phyloP scores from a whole-genome alignment of 2,329 filamentous ascomycete genomes.

The Lecanicillium sp. region DNA sequence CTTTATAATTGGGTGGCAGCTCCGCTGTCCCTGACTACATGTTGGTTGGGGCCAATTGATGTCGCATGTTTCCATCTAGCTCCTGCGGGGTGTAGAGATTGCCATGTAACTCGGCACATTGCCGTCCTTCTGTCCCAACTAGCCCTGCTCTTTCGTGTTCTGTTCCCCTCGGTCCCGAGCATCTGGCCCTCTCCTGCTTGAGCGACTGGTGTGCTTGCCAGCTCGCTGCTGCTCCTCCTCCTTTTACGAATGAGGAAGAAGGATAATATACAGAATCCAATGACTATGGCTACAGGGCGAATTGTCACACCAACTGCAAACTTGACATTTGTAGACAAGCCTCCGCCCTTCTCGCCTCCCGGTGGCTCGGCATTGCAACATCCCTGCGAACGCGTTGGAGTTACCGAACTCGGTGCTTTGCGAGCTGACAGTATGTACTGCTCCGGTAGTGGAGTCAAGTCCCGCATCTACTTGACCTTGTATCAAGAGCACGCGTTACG shows the following conservation, averaged over 20 bases:
- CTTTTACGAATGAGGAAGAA: not conserved
- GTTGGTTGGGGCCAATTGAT: no score
- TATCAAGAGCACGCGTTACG: not conserved
- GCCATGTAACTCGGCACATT: no score
- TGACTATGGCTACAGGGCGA: not conserved
- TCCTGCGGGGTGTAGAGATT: no score
- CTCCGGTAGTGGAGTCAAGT: not conserved
- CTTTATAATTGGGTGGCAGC: no score
- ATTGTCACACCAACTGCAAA: conserved; percentile 1
- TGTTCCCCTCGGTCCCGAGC: no score
- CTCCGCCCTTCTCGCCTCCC: not conserved
- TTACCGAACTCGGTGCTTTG: not conserved
- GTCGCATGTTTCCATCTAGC: no score
- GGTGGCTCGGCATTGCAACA: not conserved
- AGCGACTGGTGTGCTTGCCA: no score
- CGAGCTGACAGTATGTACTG: not conserved
- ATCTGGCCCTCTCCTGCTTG: no score
- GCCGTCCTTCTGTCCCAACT: no score
- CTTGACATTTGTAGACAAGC: not conserved
- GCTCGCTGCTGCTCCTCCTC: not conserved
- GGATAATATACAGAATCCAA: not conserved
- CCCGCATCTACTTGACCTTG: not conserved
- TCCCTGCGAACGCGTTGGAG: not conserved
- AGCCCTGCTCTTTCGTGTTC: no score
- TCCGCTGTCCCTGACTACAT: no score